Conservation (phyloP, 495 filamentous ascomycete genomes). For the Cairneyella variabilis region DNA sequence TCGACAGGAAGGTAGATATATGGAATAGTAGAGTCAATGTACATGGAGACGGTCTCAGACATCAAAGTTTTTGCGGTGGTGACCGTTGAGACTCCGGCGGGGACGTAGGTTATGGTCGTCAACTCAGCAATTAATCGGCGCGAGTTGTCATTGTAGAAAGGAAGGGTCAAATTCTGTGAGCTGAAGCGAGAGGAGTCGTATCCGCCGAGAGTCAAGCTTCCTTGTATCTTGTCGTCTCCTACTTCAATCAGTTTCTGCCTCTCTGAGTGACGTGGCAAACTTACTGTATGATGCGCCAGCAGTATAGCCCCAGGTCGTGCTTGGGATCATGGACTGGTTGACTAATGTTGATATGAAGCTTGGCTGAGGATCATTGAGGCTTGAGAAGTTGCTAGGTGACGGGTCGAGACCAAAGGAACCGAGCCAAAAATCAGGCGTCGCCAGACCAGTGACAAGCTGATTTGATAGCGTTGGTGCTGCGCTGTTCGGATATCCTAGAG, state of each 20-base stretch:
- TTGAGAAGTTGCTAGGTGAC: not conserved
- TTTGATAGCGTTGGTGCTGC: not conserved
- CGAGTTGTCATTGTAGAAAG: constrained; percentile 13
- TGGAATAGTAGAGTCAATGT: constrained; percentile 51
- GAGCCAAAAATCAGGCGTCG: not conserved
- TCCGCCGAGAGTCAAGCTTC: constrained; percentile 51
- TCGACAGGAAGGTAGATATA: constrained; percentile 52
- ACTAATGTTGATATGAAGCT: not conserved
- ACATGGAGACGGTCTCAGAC: constrained; percentile 30
- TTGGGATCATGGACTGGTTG: not conserved
- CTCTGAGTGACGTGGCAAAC: too few relatives aligned
- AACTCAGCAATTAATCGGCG: not conserved
- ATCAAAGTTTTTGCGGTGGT: constrained; percentile 26
- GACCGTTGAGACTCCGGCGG: not conserved
- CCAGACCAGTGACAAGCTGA: not conserved
- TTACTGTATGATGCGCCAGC: not conserved
- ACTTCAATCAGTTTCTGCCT: not conserved
- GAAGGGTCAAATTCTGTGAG: constrained; percentile 43
- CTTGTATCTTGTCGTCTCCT: constrained; percentile 42
- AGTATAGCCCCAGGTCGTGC: not conserved
- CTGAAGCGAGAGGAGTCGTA: constrained; percentile 49
- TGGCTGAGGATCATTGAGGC: not conserved
- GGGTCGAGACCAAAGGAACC: not conserved
- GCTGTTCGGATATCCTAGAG: not conserved
- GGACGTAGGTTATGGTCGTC: constrained; percentile 6